phyloP scores from a whole-genome alignment of 2,329 filamentous ascomycete genomes.

The Penicillium occitanis region DNA sequence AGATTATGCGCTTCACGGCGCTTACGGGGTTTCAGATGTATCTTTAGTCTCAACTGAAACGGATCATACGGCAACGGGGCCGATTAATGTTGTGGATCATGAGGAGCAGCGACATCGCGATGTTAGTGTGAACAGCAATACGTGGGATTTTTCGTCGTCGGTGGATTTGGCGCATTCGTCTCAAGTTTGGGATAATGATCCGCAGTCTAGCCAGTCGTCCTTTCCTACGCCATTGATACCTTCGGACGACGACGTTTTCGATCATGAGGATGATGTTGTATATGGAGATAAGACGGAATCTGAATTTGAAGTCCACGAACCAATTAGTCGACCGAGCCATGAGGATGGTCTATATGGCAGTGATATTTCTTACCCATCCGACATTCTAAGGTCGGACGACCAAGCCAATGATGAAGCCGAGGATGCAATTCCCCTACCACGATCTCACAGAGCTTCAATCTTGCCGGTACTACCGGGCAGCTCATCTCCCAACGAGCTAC shows the following conservation, averaged over 20 bases:
- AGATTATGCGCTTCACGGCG: constrained; percentile 33
- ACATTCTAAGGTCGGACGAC: constrained; percentile 7
- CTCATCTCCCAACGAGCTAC: constrained; percentile 26
- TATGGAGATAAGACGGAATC: constrained; percentile 3
- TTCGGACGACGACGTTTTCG: constrained; percentile 17
- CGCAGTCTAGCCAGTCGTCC: constrained; percentile 39
- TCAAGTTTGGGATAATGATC: constrained; percentile 41
- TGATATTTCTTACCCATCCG: not conserved
- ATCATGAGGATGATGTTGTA: constrained; percentile 1
- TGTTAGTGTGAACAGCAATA: constrained; percentile 24
- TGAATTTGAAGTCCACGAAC: not conserved
- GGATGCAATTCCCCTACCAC: constrained; percentile 35
- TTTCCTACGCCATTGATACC: constrained; percentile 30
- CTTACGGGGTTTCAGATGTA: constrained; percentile 35
- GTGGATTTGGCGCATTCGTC: constrained; percentile 39
- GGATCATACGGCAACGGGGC: constrained; percentile 32
- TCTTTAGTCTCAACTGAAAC: constrained; percentile 32
- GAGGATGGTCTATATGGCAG: not conserved
- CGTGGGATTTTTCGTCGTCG: constrained; percentile 40
- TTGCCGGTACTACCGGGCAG: constrained; percentile 37
- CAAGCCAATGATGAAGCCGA: constrained; percentile 24
- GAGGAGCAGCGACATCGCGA: constrained; percentile 28
- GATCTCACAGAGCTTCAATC: constrained; percentile 36
- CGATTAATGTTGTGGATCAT: constrained; percentile 20
- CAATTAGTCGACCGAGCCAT: not conserved